Evolutionary conservation across 371 early-diverging fungal genomes (phyloP).

Genomic region (Mucor lusitanicus): DNA sequence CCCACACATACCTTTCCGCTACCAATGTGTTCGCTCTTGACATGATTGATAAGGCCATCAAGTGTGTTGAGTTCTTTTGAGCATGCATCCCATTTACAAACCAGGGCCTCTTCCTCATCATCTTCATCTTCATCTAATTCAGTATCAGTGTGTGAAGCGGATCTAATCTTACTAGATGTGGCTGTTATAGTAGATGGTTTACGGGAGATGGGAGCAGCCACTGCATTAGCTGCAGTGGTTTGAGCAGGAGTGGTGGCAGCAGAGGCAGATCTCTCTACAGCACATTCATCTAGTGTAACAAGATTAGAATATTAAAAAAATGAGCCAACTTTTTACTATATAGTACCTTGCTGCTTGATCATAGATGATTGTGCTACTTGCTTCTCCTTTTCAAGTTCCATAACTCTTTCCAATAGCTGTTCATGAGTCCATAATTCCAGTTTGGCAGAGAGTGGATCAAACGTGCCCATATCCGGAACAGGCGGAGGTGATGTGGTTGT

Average conservation of each 20-base stretch:
- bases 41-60: constrained; percentile 57
- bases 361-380: constrained; percentile 13
- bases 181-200: not conserved
- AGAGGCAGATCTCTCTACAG: not conserved
- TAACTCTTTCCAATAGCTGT: constrained; percentile 26
- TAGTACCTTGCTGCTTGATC: constrained; percentile 6
- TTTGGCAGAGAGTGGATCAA: constrained; percentile 15
- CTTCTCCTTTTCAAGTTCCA: constrained; percentile 28
- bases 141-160: constrained; percentile 18
- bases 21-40: constrained; percentile 65
- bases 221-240: not conserved
- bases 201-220: not conserved
- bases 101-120: constrained; percentile 27
- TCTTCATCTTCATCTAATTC: constrained; percentile 25
- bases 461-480: constrained; percentile 3
- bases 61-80: constrained; percentile 40
- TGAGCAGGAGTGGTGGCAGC: not conserved
- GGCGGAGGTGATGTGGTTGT: constrained; percentile 14
- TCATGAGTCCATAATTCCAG: constrained; percentile 25
- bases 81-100: constrained; percentile 64
- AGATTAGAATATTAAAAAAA: not conserved
- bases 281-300: constrained; percentile 19
- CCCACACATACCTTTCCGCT: constrained; percentile 54
- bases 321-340: not conserved
- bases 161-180: constrained; percentile 13